Evolutionary conservation across 139 green algal genomes (phyloP), one percentile per base, ranked within the genome.

Genomic region (Chlorella sp.): DNA sequence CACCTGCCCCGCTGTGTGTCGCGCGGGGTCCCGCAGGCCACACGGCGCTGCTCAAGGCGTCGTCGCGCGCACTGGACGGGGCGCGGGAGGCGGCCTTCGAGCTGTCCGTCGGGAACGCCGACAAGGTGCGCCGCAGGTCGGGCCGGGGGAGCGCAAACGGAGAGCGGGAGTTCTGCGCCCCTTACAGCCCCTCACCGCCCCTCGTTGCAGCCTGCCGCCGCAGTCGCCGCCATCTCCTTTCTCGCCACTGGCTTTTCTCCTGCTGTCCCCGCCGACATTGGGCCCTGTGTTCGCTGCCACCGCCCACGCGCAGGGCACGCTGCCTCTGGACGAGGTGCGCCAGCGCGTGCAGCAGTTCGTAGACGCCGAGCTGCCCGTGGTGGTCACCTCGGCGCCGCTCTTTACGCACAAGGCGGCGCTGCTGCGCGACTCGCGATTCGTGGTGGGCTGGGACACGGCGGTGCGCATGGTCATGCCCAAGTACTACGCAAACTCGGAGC

Each of bases 91-190:
- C 65, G 31, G 73, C 71, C 65, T 92, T 88, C 59, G 94, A 98
- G 83, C 83, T 98, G 67, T 87, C 91, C 20, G 82, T 95, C 10
- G 74, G 85, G 62, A 97, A 98, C 71, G 86, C 92, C 5, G 94
- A 98, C 82, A 98, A 98, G 85, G 82, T 83, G 30, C 0, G 76
- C 22, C 4, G 20, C n/a, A n/a, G n/a, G n/a, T n/a, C n/a, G n/a
- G n/a, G n/a, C n/a, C n/a, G n/a, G n/a, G n/a, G n/a, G n/a, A n/a
- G n/a, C n/a, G n/a, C n/a, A n/a, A n/a, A n/a, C n/a, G n/a, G n/a
- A n/a, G n/a, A n/a, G n/a, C n/a, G n/a, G n/a, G n/a, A n/a, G n/a
- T n/a, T n/a, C n/a, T n/a, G n/a, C n/a, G n/a, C n/a, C n/a, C n/a
- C n/a, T n/a, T n/a, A n/a, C n/a, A n/a, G 42, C 42, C n/a, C 20